Base-by-base conservation (phyloP, 2,329 filamentous ascomycete species). In the Penicillium sp. region DNA sequence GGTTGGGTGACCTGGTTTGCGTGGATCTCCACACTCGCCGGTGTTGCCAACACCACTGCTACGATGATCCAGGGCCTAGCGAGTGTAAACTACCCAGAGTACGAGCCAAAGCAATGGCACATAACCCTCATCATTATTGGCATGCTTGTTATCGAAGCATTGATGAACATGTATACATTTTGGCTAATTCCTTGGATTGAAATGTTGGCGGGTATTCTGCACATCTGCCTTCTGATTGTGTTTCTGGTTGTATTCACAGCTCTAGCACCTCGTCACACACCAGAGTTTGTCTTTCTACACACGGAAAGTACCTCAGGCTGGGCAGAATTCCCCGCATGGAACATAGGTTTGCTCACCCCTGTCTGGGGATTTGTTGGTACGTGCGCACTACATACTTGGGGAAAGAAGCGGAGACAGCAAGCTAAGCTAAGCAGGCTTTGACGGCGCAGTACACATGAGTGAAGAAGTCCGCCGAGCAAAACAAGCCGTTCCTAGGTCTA, bases 361-460 rank as follows among this genome's bases (percentile, higher is more conserved):
- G 65, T 69, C 1, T 73, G 72, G 64, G 58, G 58, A 0, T 62
- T 62, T 7, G 59, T 56, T 1, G 60, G 60, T 62, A 6, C n/a
- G 65, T 44, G 46, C 15, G 16, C 8, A 4, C 10, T 13, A 31
- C 5, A n/a, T 8, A 8, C 4, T 6, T 15, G 9, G 2, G 8
- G 5, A 2, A 6, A 25, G 19, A 23, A 11, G 0, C 3, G 33
- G n/a, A 19, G 2, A 5, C 4, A 25, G 9, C 8, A 29, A 29
- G n/a, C 45, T 46, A 23, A 23, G 11, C 11, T 15, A 33, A 49
- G 4, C 5, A 75, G 79, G 79, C 11, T 79, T 79, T 49, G 79
- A 82, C 45, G 74, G 78, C 10, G 75, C 76, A 13, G 70, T 82
- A 0, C 79, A 82, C 55, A 78, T 81, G 75, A 76, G 75, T 25